Conservation (phyloP, 108 stramenopile genomes). For the Aurantiochytrium sp. region DNA sequence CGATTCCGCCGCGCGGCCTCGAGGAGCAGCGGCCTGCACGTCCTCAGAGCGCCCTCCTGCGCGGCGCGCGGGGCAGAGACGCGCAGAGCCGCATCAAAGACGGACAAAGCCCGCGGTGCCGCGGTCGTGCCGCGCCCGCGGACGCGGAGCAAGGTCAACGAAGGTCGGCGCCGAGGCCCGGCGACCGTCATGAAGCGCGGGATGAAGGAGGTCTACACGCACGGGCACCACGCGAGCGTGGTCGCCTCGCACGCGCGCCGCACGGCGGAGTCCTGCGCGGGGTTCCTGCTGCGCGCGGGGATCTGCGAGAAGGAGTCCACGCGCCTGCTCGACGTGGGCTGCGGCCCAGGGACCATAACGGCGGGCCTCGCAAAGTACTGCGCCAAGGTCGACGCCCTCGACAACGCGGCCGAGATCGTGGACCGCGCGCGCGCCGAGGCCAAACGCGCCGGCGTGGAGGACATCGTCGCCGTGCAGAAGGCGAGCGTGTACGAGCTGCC, state of each 20-base stretch:
- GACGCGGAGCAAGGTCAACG: too few relatives aligned
- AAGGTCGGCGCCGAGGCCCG: too few relatives aligned
- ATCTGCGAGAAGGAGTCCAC: not conserved
- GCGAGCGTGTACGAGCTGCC: not conserved
- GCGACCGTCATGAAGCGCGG: not conserved
- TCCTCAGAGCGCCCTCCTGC: too few relatives aligned
- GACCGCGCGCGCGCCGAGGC: not conserved
- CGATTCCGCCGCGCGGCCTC: too few relatives aligned
- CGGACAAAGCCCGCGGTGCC: too few relatives aligned
- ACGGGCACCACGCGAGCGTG: constrained; percentile 23
- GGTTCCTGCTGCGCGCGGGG: not conserved
- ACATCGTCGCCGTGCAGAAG: not conserved
- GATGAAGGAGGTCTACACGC: not conserved
- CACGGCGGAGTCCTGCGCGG: constrained; percentile 16
- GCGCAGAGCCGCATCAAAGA: too few relatives aligned
- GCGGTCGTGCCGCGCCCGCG: too few relatives aligned
- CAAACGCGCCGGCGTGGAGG: not conserved
- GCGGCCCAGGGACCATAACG: constrained; percentile 20
- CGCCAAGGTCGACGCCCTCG: constrained; percentile 2
- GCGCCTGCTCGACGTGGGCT: not conserved
- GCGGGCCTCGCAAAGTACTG: constrained; percentile 21
- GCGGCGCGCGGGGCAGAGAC: too few relatives aligned
- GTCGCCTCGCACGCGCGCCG: not conserved
- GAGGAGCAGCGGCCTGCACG: too few relatives aligned
- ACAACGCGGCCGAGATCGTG: not conserved